Evolutionary conservation across 257 asterid genomes (phyloP), one percentile per base, ranked within the genome.

Genomic region (Solanum piurae): DNA sequence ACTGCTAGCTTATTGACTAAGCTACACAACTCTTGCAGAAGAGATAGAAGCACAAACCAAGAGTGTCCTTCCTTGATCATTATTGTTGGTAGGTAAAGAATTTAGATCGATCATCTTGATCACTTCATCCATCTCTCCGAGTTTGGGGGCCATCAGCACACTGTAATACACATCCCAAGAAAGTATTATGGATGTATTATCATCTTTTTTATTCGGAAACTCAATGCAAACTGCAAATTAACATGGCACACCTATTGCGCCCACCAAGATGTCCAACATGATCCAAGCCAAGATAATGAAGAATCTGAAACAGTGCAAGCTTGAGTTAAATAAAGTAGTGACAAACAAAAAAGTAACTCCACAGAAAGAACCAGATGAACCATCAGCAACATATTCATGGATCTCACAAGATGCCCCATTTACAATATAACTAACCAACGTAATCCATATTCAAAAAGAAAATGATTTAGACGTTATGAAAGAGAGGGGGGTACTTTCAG

Each of bases 241-340:
- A 87, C 86, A 86, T 6, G 60, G 38, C 37, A 52, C 88, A 94
- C 98, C 98, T 95, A 86, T 90, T 92, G 89, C 98, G 98, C 73
- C 99, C 99, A 23, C 98, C 99, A 88, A 90, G 94, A 86, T 96
- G 99, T 83, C 99, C 99, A 91, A 94, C 98, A 85, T 96, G 99
- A 90, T 96, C 99, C 94, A 96, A 85, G 87, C 99, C 99, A 91
- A 96, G 99, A 93, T 94, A 96, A 90, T 96, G 99, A 87, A 96
- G 98, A 92, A 94, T 95, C 99, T 96, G 95, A 62, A 91, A 92
- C 46, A 69, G 86, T n/a, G 90, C 86, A 90, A 31, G 73, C 82
- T 79, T 37, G 52, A 55, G 86, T 58, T 90, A 86, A 86, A 73
- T 88, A 69, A 89, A 87, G 55, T 55, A 83, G 77, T 46, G 27